Evolutionary conservation across 352 stramenopile species (phyloP), one percentile per base, ranked within the genome.

Genomic region (Pythium guiyangense): DNA sequence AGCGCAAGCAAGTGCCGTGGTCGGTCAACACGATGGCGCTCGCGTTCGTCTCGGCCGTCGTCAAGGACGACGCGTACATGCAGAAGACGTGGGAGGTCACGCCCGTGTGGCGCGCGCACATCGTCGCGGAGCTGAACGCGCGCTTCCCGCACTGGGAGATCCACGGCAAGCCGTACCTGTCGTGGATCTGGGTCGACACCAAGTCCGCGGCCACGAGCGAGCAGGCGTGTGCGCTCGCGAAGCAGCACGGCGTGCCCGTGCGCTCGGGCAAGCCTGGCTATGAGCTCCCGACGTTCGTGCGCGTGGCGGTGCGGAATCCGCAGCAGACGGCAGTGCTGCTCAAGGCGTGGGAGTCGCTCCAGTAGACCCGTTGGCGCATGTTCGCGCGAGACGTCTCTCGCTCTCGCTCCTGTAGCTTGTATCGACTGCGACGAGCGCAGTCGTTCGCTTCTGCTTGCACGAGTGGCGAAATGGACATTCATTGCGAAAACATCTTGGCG

Each of bases 1-100:
- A 96, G 73, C 73, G 82, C 55, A 96, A 96, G 69, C 88, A 96
- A 62, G 88, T 96, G 63, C 88, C 88, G 29, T 96, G 88, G 88
- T 96, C 85, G 46, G 83, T 96, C 54, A 96, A 96, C 72, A 91
- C 80, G 45, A 95, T 96, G 78, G 88, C 88, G 50, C 65, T 96
- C 49, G 84, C 80, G 20, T 94, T 92, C 53, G 73, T 94, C 54
- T 94, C 83, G 27, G 78, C 79, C 31, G 84, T 94, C 37, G 84
- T 92, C 44, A 77, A 89, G 58, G 83, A 92, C 57, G 71, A 79
- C 27, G 79, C 66, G 47, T 92, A 92, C 70, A 63, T 96, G 66
- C 67, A 82, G 25, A 63, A 87, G 57, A 96, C 88, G 39, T 96
- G 88, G 88, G 70, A 90, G 42, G 63, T 95, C 15, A 96, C 88